phyloP scores from a whole-genome alignment of 208 protist species.

The Trypanosoma boissoni region DNA sequence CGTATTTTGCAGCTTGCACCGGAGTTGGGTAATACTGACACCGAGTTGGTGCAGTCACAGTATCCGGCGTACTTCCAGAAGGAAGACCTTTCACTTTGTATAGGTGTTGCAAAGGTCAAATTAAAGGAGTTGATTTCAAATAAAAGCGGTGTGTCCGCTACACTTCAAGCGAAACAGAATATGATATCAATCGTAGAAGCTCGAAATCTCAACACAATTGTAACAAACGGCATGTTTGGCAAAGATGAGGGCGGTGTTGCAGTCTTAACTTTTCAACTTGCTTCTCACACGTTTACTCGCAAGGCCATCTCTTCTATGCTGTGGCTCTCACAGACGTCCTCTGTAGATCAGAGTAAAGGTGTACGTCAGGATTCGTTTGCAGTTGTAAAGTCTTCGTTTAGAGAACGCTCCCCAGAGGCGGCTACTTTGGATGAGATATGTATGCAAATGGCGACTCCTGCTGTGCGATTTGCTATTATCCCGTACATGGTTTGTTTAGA shows the following conservation, averaged over 20 bases:
- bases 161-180: slow-evolving; percentile 65
- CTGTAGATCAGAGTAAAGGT: no score
- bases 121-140: slow-evolving; percentile 61
- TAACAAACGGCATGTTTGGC: slow-evolving; percentile 74
- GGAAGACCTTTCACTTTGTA: slow-evolving; percentile 56
- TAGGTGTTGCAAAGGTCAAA: slow-evolving; percentile 79
- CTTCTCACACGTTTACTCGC: slow-evolving; percentile 55
- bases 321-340: no score
- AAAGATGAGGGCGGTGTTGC: slow-evolving; percentile 69
- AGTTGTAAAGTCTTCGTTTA: no score
- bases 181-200: slow-evolving; percentile 55
- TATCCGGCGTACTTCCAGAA: slow-evolving; percentile 22
- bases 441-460: slow-evolving; percentile 32
- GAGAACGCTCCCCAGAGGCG: slow-evolving; percentile 10
- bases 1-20: slow-evolving; percentile 77
- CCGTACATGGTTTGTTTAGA: slow-evolving; percentile 77
- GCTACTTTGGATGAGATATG: slow-evolving; percentile 11
- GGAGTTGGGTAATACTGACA: slow-evolving; percentile 21
- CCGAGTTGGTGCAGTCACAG: slow-evolving; percentile 7
- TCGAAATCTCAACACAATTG: slow-evolving; percentile 61
- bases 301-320: slow-evolving; percentile 44
- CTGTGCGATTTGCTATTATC: slow-evolving; percentile 67
- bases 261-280: slow-evolving; percentile 65
- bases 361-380: no score
- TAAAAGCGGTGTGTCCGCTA: slow-evolving; percentile 59